phyloP scores from a whole-genome alignment of 768 basidiomycete species.

The Postia placenta region DNA sequence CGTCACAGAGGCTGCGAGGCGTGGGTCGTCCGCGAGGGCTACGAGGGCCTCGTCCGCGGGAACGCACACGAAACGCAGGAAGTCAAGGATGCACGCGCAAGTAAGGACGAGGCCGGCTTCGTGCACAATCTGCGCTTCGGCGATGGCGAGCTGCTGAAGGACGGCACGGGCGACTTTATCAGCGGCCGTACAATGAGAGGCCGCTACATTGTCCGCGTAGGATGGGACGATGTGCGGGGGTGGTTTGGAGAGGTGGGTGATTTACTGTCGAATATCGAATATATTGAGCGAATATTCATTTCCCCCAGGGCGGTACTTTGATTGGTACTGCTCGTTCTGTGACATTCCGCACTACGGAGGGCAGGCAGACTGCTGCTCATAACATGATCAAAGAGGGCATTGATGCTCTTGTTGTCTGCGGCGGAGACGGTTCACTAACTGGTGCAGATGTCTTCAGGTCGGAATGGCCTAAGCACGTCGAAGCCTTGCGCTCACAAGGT shows the following conservation, averaged over 20 bases:
- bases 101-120: constrained; percentile 30
- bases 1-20: constrained; percentile 85
- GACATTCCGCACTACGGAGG: constrained; percentile 81
- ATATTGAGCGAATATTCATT: background rate
- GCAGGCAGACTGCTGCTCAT: constrained; percentile 79
- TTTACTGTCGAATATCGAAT: background rate
- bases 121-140: constrained; percentile 79
- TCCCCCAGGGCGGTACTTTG: constrained; percentile 78
- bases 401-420: constrained; percentile 94
- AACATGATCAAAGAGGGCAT: constrained; percentile 97
- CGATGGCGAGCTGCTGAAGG: constrained; percentile 67
- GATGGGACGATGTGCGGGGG: constrained; percentile 96
- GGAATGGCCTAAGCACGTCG: constrained; percentile 89
- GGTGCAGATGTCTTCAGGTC: constrained; percentile 91
- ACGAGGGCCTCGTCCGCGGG: constrained; percentile 96
- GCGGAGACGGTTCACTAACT: constrained; percentile 94
- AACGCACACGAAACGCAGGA: constrained; percentile 42
- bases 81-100: constrained; percentile 16
- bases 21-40: constrained; percentile 96
- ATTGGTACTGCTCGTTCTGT: constrained; percentile 90
- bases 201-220: constrained; percentile 89
- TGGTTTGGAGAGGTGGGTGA: constrained; percentile 81
- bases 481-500: constrained; percentile 61
- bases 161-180: constrained; percentile 73
- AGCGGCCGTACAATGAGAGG: constrained; percentile 76